Conservation (phyloP, 257 asterid species). For the Nicotiana tabacum region DNA sequence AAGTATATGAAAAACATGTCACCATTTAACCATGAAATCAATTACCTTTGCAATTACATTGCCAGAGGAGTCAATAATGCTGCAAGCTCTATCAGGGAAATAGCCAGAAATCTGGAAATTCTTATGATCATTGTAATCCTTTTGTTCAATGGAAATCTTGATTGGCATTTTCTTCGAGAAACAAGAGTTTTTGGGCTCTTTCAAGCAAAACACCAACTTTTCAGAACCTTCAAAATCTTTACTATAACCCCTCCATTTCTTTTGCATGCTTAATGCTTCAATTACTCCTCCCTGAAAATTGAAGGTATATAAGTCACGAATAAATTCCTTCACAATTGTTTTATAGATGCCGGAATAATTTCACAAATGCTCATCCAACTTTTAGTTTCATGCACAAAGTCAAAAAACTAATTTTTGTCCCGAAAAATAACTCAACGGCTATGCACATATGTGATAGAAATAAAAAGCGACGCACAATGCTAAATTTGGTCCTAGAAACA, state of each 20-base stretch:
- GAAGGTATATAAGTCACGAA: not conserved
- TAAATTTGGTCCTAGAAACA: too few species aligned
- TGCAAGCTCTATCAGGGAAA: conserved; percentile 52
- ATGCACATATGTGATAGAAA: too few species aligned
- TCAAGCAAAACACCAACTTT: conserved; percentile 58
- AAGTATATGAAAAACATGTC: not conserved
- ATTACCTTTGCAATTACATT: conserved; percentile 52
- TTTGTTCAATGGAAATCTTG: conserved; percentile 42
- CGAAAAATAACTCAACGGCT: too few species aligned
- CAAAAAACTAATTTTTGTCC: too few species aligned
- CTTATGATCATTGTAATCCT: conserved; percentile 24
- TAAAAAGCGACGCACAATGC: too few species aligned
- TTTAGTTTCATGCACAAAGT: too few species aligned
- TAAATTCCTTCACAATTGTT: not conserved
- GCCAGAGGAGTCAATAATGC: conserved; percentile 56
- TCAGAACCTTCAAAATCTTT: conserved; percentile 45
- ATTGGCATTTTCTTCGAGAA: conserved; percentile 34
- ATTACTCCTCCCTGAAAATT: conserved; percentile 53
- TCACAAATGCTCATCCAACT: too few species aligned
- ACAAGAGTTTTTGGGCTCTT: conserved; percentile 51
- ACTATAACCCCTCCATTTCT: conserved; percentile 63
- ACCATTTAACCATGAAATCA: not conserved
- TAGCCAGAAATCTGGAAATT: conserved; percentile 53
- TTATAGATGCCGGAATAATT: not conserved
- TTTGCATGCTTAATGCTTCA: conserved; percentile 62